Evolutionary conservation across 2,329 filamentous ascomycete genomes (phyloP), one percentile per base, ranked within the genome.

Genomic region (Exophiala bonariae): DNA sequence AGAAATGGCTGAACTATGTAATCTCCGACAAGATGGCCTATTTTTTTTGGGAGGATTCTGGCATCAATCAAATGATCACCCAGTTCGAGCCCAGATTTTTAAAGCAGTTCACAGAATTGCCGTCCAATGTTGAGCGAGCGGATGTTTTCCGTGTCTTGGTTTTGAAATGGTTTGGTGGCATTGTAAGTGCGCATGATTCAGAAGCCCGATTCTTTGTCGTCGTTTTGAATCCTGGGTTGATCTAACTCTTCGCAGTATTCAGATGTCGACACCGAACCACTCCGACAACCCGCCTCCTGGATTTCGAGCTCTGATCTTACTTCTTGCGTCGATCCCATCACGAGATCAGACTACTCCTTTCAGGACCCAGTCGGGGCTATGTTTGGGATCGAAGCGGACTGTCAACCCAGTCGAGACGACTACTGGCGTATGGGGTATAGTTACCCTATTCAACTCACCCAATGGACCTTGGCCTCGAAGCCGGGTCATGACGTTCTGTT

Each of bases 401-500:
- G 54, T 32, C 40, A 50, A 14, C 58, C 61, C 1, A 46, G 59
- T 10, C 55, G 38, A 28, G 57, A 64, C 38, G 31, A 42, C 4
- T 64, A 64, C 45, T 66, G 64, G 64, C 63, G 63, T n/a, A 60
- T 63, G 59, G 64, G 64, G 22, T 66, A 66, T 50, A 51, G 57
- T 16, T 60, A 61, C 41, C 61, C 64, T 3, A 47, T 66, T 13
- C 63, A 66, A 41, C 49, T 66, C 5, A 66, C 63, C 0, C 63
- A 66, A 23, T 66, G 64, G 64, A 53, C 62, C 0, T 54, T 66
- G 4, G 63, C 63, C 2, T 57, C 57, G 17, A 49, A 54, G 1
- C 52, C 61, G 3, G 54, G 57, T 1, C 64, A 66, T 35, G 60
- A 63, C 1, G 45, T 63, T 14, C 57, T 65, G 17, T 50, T 57